Evolutionary conservation across 2,329 filamentous ascomycete genomes (phyloP).

Genomic region (Dactylella cylindrospora): DNA sequence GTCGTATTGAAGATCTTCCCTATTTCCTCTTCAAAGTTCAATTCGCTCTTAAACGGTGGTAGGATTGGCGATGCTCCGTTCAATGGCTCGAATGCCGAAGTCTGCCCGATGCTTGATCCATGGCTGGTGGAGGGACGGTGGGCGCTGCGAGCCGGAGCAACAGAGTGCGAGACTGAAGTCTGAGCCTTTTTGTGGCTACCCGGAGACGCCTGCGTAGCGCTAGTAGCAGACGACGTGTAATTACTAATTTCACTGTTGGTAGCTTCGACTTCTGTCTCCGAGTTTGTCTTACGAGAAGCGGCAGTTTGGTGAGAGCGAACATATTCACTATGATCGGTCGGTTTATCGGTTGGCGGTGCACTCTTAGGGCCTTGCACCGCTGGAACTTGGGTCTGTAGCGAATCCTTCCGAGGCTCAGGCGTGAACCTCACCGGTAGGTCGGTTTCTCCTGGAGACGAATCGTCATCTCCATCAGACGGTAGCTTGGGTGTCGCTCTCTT

Average conservation of each 20-base stretch:
- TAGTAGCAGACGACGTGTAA: slow-evolving; percentile 40
- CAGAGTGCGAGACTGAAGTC: slow-evolving; percentile 23
- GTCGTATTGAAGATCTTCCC: slow-evolving; percentile 74
- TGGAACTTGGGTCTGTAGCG: slow-evolving; percentile 16
- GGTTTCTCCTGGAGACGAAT: slow-evolving; percentile 5
- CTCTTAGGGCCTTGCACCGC: not conserved
- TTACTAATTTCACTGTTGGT: slow-evolving; percentile 32
- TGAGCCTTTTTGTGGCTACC: slow-evolving; percentile 38
- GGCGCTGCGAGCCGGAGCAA: slow-evolving; percentile 9
- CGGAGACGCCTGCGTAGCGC: slow-evolving; percentile 30
- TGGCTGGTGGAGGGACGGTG: slow-evolving; percentile 51
- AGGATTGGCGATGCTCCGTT: slow-evolving; percentile 50
- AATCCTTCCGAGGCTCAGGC: slow-evolving; percentile 36
- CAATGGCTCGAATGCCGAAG: slow-evolving; percentile 47
- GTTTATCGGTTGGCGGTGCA: slow-evolving; percentile 4
- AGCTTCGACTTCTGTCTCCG: slow-evolving; percentile 33
- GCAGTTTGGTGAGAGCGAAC: slow-evolving; percentile 31
- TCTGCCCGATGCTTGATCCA: slow-evolving; percentile 30
- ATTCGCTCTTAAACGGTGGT: slow-evolving; percentile 64
- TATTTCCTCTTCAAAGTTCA: slow-evolving; percentile 95
- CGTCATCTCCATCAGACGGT: slow-evolving; percentile 17
- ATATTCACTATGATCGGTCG: slow-evolving; percentile 20
- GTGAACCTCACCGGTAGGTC: slow-evolving; percentile 33
- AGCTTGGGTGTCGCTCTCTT: slow-evolving; percentile 53
- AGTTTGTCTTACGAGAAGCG: slow-evolving; percentile 41